A percentile compares a stretch with the other conserved stretches of the same genome.
These are phyloP conservation scores for Terana coerulea DNA, from an alignment of 768 basidiomycete species.

Conservation along the genomic window DNA sequence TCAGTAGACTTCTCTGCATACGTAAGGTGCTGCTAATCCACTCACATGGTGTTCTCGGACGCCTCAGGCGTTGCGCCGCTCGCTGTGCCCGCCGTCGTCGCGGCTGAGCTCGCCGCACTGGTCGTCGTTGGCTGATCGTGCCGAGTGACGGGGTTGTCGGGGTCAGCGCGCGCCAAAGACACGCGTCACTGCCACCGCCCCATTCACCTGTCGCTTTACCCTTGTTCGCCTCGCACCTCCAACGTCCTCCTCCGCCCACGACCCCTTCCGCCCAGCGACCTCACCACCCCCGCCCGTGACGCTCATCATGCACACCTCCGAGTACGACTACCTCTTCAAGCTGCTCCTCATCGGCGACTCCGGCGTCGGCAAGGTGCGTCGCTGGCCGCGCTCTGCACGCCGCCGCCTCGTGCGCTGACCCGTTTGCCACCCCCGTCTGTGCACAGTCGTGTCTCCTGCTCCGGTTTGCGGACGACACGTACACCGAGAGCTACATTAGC, in stretches of 20 bases:
- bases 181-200: constrained; percentile 32
- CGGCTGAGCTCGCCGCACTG: not conserved
- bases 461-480: constrained; percentile 94
- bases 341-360: constrained; percentile 93
- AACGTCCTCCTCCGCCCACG: constrained; percentile 8
- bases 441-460: constrained; percentile 88
- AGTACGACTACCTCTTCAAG: constrained; percentile 96
- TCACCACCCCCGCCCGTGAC: constrained; percentile 4
- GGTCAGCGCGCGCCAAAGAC: constrained; percentile 23
- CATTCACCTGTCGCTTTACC: constrained; percentile 24
- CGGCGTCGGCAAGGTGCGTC: constrained; percentile 85
- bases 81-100: not conserved
- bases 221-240: constrained; percentile 17
- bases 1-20: too few relatives aligned
- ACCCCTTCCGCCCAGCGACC: constrained; percentile 2
- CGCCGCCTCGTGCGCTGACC: constrained; percentile 19
- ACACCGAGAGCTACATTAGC: constrained; percentile 95
- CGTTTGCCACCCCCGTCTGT: not conserved
- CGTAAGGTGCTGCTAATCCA: not conserved
- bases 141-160: constrained; percentile 16
- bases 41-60: not conserved
- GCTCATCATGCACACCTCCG: constrained; percentile 78
- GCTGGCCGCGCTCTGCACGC: constrained; percentile 4
- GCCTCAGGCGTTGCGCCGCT: constrained; percentile 2
- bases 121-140: not conserved